A percentile compares a stretch with the other conserved stretches of the same genome.
These are phyloP conservation scores for Metarhizium album DNA, from an alignment of 2,329 filamentous ascomycete genomes.

Conservation along the genomic window DNA sequence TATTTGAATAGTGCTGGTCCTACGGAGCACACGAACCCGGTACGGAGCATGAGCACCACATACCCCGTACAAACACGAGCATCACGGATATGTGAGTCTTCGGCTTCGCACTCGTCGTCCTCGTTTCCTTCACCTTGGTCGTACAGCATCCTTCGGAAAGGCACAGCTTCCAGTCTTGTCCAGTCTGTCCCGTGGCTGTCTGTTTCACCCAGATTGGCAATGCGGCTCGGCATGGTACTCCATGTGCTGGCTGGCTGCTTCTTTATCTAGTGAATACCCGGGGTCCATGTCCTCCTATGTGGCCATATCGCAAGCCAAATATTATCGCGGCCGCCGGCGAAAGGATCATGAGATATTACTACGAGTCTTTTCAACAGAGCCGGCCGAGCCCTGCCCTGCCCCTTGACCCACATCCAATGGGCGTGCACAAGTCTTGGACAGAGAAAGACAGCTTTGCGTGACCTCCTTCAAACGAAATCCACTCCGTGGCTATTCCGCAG, in stretches of 20 bases:
- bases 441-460: not conserved
- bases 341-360: not conserved
- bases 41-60: not conserved
- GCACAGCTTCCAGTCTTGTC: not conserved
- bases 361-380: not conserved
- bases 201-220: not conserved
- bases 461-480: not conserved
- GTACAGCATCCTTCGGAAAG: not conserved
- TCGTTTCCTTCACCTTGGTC: not conserved
- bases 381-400: not conserved
- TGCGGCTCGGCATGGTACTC: not conserved
- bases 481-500: not conserved
- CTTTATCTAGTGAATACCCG: not conserved
- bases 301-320: not conserved
- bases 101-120: not conserved
- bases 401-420: not conserved
- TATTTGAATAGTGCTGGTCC: too few species aligned
- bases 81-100: not conserved
- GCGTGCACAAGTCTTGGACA: not conserved
- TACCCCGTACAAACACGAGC: not conserved
- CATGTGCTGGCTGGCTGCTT: not conserved
- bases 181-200: not conserved
- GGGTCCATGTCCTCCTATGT: not conserved
- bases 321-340: not conserved
- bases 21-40: too few species aligned